Evolutionary conservation across 805 yeast genomes (phyloP).

Genomic region (Nakazawaea peltata): DNA sequence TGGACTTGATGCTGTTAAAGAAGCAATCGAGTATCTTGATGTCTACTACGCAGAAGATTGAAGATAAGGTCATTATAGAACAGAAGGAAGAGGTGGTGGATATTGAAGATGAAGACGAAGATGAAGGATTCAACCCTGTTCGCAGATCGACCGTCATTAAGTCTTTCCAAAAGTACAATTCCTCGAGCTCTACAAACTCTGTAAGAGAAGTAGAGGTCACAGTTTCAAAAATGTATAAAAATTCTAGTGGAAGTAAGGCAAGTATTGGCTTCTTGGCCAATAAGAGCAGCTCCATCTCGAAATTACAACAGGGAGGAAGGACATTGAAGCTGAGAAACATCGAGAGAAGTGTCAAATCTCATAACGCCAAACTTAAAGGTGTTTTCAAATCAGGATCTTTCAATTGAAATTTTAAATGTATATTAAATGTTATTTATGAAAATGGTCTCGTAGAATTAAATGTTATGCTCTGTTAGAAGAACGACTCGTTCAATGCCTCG

Average conservation of each 20-base stretch:
- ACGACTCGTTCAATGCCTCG: slow-evolving; percentile 30
- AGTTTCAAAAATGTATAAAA: slow-evolving; percentile 42
- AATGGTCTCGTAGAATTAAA: too few species aligned
- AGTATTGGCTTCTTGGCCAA: slow-evolving; percentile 48
- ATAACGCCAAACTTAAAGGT: slow-evolving; percentile 10
- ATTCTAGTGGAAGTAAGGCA: slow-evolving; percentile 47
- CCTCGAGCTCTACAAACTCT: slow-evolving; percentile 24
- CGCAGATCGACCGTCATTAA: slow-evolving; percentile 27
- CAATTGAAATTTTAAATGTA: slow-evolving; percentile 6
- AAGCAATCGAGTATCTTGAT: slow-evolving; percentile 17
- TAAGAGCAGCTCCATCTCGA: slow-evolving; percentile 12
- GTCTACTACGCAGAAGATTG: too few species aligned
- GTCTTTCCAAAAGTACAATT: slow-evolving; percentile 32
- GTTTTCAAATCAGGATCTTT: slow-evolving; percentile 14
- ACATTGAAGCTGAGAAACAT: slow-evolving; percentile 7
- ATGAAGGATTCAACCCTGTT: slow-evolving; percentile 27
- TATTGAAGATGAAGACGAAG: slow-evolving; percentile 23
- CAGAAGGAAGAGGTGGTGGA: too few species aligned
- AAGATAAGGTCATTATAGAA: background rate
- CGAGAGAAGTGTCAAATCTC: slow-evolving; percentile 13
- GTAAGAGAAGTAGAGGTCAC: slow-evolving; percentile 42
- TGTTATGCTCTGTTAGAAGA: too few species aligned
- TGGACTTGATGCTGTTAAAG: slow-evolving; percentile 32
- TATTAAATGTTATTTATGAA: too few species aligned
- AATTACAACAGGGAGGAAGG: slow-evolving; percentile 1